Evolutionary conservation across 257 asterid genomes (phyloP).

Genomic region (Fraxinus pennsylvanica): DNA sequence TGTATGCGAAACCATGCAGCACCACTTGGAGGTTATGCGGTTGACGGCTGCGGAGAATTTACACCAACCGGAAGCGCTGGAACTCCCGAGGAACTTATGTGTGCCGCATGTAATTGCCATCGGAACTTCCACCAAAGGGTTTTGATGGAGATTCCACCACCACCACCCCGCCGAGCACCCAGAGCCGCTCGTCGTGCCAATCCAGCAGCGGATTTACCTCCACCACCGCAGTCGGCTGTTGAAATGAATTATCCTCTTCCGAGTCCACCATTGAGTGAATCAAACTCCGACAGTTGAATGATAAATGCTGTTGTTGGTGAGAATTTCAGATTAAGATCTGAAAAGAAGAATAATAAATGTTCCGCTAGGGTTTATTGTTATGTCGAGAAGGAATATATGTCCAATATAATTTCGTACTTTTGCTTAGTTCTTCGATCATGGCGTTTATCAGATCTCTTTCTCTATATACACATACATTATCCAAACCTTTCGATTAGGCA

Average conservation of each 20-base stretch:
- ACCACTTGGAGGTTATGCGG: not conserved
- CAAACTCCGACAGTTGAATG: not conserved
- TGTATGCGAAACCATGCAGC: slow-evolving; percentile 3
- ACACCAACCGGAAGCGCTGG: not conserved
- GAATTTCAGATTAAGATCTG: not conserved
- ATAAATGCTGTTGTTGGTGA: not conserved
- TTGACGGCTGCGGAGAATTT: not conserved
- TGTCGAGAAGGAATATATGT: not conserved
- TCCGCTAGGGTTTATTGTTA: not conserved
- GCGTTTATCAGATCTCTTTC: not conserved
- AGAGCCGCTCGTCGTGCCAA: not conserved
- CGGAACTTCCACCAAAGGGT: not conserved
- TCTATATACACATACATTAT: no score
- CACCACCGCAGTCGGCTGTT: not conserved
- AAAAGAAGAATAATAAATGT: not conserved
- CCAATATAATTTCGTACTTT: not conserved
- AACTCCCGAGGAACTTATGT: not conserved
- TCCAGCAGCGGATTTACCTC: not conserved
- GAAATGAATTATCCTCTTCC: not conserved
- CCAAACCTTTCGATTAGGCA: not conserved
- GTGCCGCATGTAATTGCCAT: not conserved
- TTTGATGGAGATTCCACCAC: not conserved
- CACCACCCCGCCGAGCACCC: not conserved
- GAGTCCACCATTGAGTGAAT: not conserved
- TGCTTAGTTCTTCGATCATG: not conserved